Percentiles rank a stretch among this genome's conserved stretches.
Conservation (phyloP, 2,329 filamentous ascomycete genomes). For the Mariannaea elegans region DNA sequence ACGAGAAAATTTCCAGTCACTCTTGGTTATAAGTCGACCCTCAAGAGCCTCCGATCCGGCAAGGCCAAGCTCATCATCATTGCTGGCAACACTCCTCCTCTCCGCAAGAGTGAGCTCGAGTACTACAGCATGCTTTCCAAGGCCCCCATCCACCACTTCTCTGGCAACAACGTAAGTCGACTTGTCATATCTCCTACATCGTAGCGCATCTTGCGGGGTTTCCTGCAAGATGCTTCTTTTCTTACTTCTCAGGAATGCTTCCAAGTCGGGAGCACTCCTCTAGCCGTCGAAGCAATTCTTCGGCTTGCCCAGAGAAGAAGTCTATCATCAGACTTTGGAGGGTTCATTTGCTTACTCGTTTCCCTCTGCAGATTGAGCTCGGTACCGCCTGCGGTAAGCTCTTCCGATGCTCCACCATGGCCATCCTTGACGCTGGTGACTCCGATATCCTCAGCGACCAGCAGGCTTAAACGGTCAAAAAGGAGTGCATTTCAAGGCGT, state of each 20-base stretch:
- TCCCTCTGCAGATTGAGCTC: slow-evolving; percentile 83
- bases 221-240: slow-evolving; percentile 32
- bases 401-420: slow-evolving; percentile 97
- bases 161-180: slow-evolving; percentile 95
- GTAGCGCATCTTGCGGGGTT: slow-evolving; percentile 28
- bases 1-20: slow-evolving; percentile 45
- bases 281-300: slow-evolving; percentile 40
- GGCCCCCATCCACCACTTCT: slow-evolving; percentile 96
- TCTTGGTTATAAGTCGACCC: slow-evolving; percentile 55
- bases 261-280: slow-evolving; percentile 30
- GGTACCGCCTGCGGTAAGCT: slow-evolving; percentile 99
- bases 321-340: slow-evolving; percentile 84
- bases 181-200: slow-evolving; percentile 35
- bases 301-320: slow-evolving; percentile 89
- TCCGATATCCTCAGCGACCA: slow-evolving; percentile 93
- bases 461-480: slow-evolving; percentile 60
- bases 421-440: slow-evolving; percentile 96
- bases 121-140: slow-evolving; percentile 95
- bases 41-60: slow-evolving; percentile 91
- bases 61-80: slow-evolving; percentile 99
- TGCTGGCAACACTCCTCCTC: slow-evolving; percentile 91
- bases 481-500: slow-evolving; percentile 52
- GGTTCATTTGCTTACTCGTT: slow-evolving; percentile 72
- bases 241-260: slow-evolving; percentile 37
- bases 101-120: slow-evolving; percentile 97